Percentiles rank a stretch among this genome's conserved stretches.
Evolutionary conservation across 257 asterid species (phyloP).

Genomic region (Verbascum thapsus): DNA sequence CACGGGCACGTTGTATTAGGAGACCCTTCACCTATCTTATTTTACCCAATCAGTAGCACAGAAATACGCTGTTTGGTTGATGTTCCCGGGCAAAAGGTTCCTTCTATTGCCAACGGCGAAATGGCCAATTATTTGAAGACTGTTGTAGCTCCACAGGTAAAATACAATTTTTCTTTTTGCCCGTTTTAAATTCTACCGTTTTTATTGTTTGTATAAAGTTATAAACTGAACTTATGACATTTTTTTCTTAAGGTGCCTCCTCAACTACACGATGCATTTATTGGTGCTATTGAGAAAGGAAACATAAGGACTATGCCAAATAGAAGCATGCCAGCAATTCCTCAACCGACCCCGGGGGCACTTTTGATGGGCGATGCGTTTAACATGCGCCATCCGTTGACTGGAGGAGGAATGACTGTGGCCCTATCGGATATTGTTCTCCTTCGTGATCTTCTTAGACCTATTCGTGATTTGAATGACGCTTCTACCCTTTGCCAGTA

Average conservation of each 20-base stretch:
- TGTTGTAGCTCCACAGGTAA: constrained; percentile 68
- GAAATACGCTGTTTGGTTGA: constrained; percentile 70
- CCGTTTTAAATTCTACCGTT: neutral
- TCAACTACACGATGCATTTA: constrained; percentile 46
- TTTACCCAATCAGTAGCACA: constrained; percentile 63
- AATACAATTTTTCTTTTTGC: constrained; percentile 1
- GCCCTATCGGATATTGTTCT: constrained; percentile 63
- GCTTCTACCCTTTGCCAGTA: constrained; percentile 48
- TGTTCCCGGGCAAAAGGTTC: constrained; percentile 63
- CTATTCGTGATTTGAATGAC: constrained; percentile 43
- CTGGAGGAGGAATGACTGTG: constrained; percentile 81
- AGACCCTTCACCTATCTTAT: constrained; percentile 61
- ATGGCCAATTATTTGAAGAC: constrained; percentile 60
- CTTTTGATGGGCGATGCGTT: constrained; percentile 70
- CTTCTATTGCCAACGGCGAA: constrained; percentile 64
- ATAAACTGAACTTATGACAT: constrained; percentile 7
- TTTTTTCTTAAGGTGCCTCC: constrained; percentile 47
- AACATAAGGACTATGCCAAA: constrained; percentile 62
- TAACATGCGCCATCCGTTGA: constrained; percentile 75
- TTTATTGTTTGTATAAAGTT: neutral
- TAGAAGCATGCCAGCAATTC: constrained; percentile 71
- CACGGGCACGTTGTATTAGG: constrained; percentile 61
- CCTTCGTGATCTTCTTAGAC: constrained; percentile 62
- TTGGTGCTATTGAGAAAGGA: constrained; percentile 55
- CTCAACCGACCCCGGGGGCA: constrained; percentile 66